Base-by-base conservation (phyloP, 345 rosid species). In the Firmiana major region DNA sequence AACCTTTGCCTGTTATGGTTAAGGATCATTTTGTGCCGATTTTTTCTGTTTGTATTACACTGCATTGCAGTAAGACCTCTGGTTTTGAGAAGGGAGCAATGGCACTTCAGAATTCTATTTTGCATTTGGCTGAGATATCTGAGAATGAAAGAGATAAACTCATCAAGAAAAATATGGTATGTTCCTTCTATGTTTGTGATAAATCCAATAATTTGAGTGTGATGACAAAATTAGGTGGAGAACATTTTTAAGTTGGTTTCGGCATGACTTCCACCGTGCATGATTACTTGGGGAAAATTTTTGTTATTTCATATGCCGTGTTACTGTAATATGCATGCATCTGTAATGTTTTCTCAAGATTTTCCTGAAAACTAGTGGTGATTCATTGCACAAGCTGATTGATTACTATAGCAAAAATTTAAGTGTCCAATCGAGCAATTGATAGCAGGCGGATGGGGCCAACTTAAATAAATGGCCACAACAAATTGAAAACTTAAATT, bases 111-210 rank as follows among this genome's bases (percentile, higher is more conserved):
- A 83, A 84, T 81, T 84, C 87, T 72, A 80, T 95, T 71, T 82
- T 88, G 85, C 79, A 83, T 78, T 81, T 90, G 74, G 93, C 92
- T 26, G 87, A 87, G 71, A 86, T 93, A 68, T 89, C 94, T 77
- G 98, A 90, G 83, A 79, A 63, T 81, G 94, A 92, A 84, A 88
- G 99, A 82, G 99, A 95, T 84, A 75, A 87, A 72, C 90, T 95
- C 64, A 93, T 95, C 69, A 95, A 90, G 84, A 87, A 81, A 83
- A 88, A 91, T 73, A 88, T 95, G 99, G 99, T 95, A 74, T 78
- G 90, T 43, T 76, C 31, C 65, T 63, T 63, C 3, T 53, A 16
- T 24, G 24, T 71, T 19, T 46, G 11, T 54, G 13, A 28, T 46
- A 4, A 46, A 48, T 46, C 55, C 21, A 3, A 51, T 15, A 7